Conservation (phyloP, 176 grass and related monocot genomes). For the Melocanna baccifera region DNA sequence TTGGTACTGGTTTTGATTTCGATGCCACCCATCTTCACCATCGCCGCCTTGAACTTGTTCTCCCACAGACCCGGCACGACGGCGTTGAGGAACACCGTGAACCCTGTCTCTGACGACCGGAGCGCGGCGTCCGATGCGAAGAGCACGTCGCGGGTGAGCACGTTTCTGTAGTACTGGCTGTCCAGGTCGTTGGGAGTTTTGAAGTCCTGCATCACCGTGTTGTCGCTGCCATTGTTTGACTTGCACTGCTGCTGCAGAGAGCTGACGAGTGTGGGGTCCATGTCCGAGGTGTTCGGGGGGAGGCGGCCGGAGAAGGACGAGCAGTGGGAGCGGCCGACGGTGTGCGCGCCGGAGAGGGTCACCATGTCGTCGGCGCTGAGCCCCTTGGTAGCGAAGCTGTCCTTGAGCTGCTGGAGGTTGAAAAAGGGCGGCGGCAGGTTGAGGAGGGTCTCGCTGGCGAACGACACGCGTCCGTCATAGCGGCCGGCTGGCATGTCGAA, state of each 20-base stretch:
- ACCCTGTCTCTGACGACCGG: too few relatives aligned
- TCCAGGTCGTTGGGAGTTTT: conserved; percentile 14
- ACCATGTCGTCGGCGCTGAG: conserved; percentile 30
- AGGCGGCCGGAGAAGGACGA: conserved; percentile 34
- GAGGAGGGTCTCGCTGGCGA: background rate
- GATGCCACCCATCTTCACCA: conserved; percentile 30
- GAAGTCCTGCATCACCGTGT: background rate
- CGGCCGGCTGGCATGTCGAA: conserved; percentile 28
- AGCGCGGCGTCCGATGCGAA: conserved; percentile 33
- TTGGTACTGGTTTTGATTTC: background rate
- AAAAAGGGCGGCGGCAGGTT: conserved; percentile 4
- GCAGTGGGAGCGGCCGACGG: conserved; percentile 38
- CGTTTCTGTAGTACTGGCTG: conserved; percentile 43
- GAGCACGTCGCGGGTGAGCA: background rate
- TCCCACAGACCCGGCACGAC: too few relatives aligned
- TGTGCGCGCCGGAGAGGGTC: conserved; percentile 48
- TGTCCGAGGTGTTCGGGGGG: background rate
- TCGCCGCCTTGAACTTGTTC: background rate
- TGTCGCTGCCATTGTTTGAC: background rate
- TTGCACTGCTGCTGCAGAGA: conserved; percentile 7
- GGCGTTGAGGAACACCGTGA: too few relatives aligned
- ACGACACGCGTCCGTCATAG: conserved; percentile 29
- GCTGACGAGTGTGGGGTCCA: background rate
- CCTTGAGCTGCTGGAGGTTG: background rate
- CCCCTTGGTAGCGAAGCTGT: conserved; percentile 18